Evolutionary conservation across 306 rosid species (phyloP), one percentile per base, ranked within the genome.

Genomic region (Leucaena leucocephala): DNA sequence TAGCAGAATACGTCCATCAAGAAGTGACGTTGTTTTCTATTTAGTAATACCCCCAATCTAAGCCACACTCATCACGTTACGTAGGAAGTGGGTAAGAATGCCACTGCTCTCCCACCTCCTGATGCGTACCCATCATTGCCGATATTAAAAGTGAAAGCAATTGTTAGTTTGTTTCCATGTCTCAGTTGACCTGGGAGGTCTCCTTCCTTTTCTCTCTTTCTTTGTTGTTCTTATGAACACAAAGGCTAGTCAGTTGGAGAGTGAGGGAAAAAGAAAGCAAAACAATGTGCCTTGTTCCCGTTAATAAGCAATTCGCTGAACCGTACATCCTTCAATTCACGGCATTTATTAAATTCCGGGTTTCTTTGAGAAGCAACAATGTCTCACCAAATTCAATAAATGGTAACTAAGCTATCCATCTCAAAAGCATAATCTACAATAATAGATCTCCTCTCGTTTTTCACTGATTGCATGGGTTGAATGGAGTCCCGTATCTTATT

Each of bases 11-110:
- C 80, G 83, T 82, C 83, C 86, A 78, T 77, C 83, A 77, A 75
- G 85, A 76, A 59, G 84, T 78, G 86, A 84, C 82, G 87, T 68
- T 82, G 79, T 85, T 84, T 84, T 66, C 77, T 79, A 35, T 77
- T 84, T 76, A 76, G 75, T 67, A 44, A 36, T 79, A 35, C 64
- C 72, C 76, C 42, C 83, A 69, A 52, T 65, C 45, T 58, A 76
- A 82, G 54, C 44, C 81, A 82, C 80, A 19, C 81, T 76, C 49
- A 16, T 75, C 80, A 64, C 78, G 46, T 81, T 59, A 84, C 84
- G 85, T 83, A 85, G 70, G 59, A 70, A 75, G 63, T 79, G 78
- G 86, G 69, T 78, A 72, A 82, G 78, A 78, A 33, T 71, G 66
- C 77, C 72, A 71, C 48, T 68, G 75, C 72, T 77, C 71, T 58